Conservation (phyloP, 202 grass and related monocot genomes). For the Eragrostis tef region DNA sequence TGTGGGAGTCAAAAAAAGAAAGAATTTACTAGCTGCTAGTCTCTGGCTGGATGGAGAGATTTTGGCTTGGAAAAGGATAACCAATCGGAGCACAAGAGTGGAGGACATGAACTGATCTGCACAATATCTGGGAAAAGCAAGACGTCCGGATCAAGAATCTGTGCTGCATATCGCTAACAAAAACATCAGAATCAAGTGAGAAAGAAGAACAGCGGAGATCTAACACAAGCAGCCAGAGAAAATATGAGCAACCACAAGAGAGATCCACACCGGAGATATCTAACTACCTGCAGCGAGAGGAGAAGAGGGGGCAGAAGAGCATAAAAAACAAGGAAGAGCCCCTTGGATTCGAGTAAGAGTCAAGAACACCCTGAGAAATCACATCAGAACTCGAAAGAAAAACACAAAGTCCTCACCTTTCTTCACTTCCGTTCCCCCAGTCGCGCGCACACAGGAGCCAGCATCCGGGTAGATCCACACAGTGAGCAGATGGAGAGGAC, state of each 20-base stretch:
- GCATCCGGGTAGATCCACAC: constrained; percentile 49
- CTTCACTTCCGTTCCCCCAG: neutral
- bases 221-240: constrained; percentile 30
- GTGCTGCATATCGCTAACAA: constrained; percentile 8
- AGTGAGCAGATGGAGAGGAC: neutral
- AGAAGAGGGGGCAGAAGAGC: neutral
- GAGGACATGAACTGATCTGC: constrained; percentile 21
- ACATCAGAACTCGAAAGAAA: constrained; percentile 2
- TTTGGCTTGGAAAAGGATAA: constrained; percentile 17
- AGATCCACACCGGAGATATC: constrained; percentile 27
- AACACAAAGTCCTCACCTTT: constrained; percentile 38
- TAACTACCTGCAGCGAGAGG: neutral
- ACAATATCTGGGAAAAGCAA: constrained; percentile 42
- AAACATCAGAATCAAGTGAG: constrained; percentile 35
- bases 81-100: constrained; percentile 23
- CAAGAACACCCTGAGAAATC: constrained; percentile 37
- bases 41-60: constrained; percentile 12
- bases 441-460: neutral
- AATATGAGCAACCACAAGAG: constrained; percentile 6
- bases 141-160: constrained; percentile 22
- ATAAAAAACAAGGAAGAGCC: neutral
- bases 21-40: constrained; percentile 44
- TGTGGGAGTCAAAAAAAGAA: constrained; percentile 21
- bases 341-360: constrained; percentile 6
- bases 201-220: constrained; percentile 47